These are phyloP conservation scores for Paspalum notatum DNA, from an alignment of 176 grass and related monocot species.

Conservation along the genomic window DNA sequence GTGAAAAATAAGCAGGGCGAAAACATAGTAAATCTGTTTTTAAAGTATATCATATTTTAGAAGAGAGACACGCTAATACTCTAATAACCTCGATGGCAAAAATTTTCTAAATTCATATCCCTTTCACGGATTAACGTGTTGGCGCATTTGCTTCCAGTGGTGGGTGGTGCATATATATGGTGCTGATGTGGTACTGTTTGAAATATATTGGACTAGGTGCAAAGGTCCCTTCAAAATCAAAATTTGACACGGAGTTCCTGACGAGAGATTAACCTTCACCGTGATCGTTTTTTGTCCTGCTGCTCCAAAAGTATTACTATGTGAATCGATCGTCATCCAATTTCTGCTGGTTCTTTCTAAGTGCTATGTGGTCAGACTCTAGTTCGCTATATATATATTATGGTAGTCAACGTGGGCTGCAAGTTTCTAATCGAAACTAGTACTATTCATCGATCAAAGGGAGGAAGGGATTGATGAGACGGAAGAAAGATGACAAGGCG, in stretches of 20 bases:
- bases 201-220: background rate
- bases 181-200: background rate
- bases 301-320: background rate
- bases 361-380: background rate
- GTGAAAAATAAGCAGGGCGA: too few species aligned
- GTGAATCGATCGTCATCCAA: background rate
- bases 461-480: background rate
- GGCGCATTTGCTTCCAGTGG: background rate
- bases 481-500: background rate
- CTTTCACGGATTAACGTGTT: background rate
- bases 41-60: too few species aligned
- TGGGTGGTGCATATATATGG: background rate
- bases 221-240: background rate
- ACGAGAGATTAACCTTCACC: background rate
- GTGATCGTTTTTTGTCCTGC: background rate
- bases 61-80: too few species aligned
- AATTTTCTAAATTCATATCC: too few species aligned
- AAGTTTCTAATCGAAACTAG: background rate
- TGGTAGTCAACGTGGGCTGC: background rate
- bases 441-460: background rate
- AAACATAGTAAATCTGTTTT: too few species aligned
- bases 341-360: constrained; percentile 2
- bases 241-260: background rate
- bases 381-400: background rate
- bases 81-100: too few species aligned